A percentile compares a stretch with the other conserved stretches of the same genome.
Evolutionary conservation across 2,329 filamentous ascomycete species (phyloP).

Genomic region (Paraphaeosphaeria sporulosa): DNA sequence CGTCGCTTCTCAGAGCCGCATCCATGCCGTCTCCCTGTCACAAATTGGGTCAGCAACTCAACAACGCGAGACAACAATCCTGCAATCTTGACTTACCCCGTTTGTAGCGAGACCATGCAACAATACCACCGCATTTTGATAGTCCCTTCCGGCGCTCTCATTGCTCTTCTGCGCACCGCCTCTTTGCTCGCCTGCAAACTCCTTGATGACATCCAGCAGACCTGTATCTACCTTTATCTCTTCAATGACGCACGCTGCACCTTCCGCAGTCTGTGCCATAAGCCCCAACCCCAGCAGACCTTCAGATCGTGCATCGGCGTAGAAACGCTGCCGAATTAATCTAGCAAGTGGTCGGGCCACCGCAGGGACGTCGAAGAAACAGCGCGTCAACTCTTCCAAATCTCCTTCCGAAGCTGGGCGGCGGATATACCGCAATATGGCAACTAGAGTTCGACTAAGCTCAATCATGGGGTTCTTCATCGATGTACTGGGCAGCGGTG

Average conservation of each 20-base stretch:
- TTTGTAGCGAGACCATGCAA: slow-evolving; percentile 44
- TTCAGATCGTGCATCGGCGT: slow-evolving; percentile 45
- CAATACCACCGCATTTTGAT: slow-evolving; percentile 47
- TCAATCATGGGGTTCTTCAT: slow-evolving; percentile 51
- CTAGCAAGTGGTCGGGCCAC: slow-evolving; percentile 41
- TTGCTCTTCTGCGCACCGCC: slow-evolving; percentile 33
- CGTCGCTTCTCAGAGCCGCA: slow-evolving; percentile 28
- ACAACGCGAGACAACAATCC: not conserved
- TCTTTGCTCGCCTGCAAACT: slow-evolving; percentile 36
- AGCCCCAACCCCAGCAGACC: slow-evolving; percentile 46
- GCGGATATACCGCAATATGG: slow-evolving; percentile 32
- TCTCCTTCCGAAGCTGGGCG: slow-evolving; percentile 30
- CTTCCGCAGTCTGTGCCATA: slow-evolving; percentile 40
- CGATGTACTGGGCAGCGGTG: slow-evolving; percentile 44
- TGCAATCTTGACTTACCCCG: slow-evolving; percentile 32
- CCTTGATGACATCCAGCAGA: slow-evolving; percentile 43
- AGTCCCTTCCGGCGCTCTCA: slow-evolving; percentile 37
- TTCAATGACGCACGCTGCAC: slow-evolving; percentile 36
- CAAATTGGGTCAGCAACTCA: slow-evolving; percentile 23
- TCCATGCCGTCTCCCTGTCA: slow-evolving; percentile 33
- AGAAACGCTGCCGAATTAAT: slow-evolving; percentile 47
- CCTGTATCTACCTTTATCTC: slow-evolving; percentile 38
- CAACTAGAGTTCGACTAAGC: slow-evolving; percentile 39
- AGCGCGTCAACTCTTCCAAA: slow-evolving; percentile 29
- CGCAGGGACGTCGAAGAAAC: slow-evolving; percentile 38